A percentile compares a stretch with the other conserved stretches of the same genome.
phyloP scores from a whole-genome alignment of 139 green algal genomes.

The Chloropicon primus region DNA sequence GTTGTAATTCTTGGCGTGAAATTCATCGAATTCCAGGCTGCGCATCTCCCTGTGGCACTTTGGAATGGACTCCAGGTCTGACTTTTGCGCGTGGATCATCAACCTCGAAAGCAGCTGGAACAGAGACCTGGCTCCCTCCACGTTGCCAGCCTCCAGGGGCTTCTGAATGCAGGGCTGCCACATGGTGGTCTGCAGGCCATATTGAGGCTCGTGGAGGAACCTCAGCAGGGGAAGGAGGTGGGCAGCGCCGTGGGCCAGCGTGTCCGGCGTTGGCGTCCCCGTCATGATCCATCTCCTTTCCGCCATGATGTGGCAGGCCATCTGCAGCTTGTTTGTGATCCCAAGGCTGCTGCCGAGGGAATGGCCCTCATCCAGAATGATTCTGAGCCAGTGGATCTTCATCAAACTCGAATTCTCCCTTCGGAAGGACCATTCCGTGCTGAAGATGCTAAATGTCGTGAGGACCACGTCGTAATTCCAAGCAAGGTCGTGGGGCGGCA shows the following conservation, averaged over 20 bases:
- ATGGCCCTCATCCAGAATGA: constrained; percentile 94
- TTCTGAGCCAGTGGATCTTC: constrained; percentile 77
- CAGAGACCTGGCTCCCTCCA: constrained; percentile 39
- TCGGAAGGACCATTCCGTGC: constrained; percentile 28
- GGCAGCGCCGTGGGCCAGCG: constrained; percentile 17
- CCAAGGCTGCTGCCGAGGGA: constrained; percentile 40
- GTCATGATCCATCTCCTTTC: constrained; percentile 84
- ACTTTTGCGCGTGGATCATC: constrained; percentile 76
- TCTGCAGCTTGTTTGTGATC: constrained; percentile 74
- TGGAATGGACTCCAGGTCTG: constrained; percentile 54
- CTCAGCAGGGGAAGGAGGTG: constrained; percentile 77
- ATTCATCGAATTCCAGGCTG: constrained; percentile 54
- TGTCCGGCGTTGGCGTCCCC: constrained; percentile 60
- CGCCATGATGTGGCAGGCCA: constrained; percentile 51
- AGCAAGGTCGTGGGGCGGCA: constrained; percentile 43
- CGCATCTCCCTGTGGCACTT: constrained; percentile 10
- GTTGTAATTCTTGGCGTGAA: constrained; percentile 80
- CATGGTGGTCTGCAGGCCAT: constrained; percentile 21
- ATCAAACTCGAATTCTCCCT: constrained; percentile 3
- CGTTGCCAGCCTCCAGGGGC: constrained; percentile 42
- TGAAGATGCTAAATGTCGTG: constrained; percentile 53
- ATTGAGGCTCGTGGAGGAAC: constrained; percentile 71
- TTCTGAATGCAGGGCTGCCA: constrained; percentile 46
- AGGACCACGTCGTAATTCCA: constrained; percentile 61
- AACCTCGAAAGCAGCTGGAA: constrained; percentile 38